Evolutionary conservation across 371 early-diverging fungal species (phyloP), one percentile per base, ranked within the genome.

Genomic region (Mortierella sp.): DNA sequence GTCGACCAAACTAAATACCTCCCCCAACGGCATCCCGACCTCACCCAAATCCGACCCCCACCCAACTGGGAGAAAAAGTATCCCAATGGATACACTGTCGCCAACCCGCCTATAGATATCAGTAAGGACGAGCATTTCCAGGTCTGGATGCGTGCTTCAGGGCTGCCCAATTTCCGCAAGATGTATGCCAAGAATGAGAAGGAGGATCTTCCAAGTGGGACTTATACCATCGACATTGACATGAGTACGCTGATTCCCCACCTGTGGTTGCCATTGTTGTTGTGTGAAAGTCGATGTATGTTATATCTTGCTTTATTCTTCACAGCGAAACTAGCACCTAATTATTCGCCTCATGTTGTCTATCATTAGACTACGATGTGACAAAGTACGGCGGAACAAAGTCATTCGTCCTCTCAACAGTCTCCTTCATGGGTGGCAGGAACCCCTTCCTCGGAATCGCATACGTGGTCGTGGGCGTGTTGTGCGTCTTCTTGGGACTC

Each of bases 101-200:
- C 89, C 43, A 61, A 88, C 67, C 92, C 91, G 48, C 95, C 95
- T 37, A 96, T 96, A 4, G 92, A 97, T 74, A 83, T 95, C 40
- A 82, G 90, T 21, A 82, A 79, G 13, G 91, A 94, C 88, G 96
- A 99, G 89, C 91, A 95, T 64, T 95, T 99, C 80, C 96, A 97
- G 89, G 99, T 99, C 31, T 99, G 99, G 99, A 99, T 99, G 98
- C 94, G 98, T 59, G 95, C 96, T 0, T 96, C 99, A 5, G 98
- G 98, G 0, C 90, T 99, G 75, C 98, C 99, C 53, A 97, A 94
- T 69, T 99, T 99, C 89, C 92, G 99, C 57, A 99, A 99, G 89
- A 90, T 99, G 55, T 99, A 97, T 92, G 98, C 95, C 43, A 91
- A 93, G 82, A 94, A 92, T 75, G 93, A 93, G 57, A 67, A 87